phyloP scores from a whole-genome alignment of 2,329 filamentous ascomycete species.

The Simplicillium aogashimaense region DNA sequence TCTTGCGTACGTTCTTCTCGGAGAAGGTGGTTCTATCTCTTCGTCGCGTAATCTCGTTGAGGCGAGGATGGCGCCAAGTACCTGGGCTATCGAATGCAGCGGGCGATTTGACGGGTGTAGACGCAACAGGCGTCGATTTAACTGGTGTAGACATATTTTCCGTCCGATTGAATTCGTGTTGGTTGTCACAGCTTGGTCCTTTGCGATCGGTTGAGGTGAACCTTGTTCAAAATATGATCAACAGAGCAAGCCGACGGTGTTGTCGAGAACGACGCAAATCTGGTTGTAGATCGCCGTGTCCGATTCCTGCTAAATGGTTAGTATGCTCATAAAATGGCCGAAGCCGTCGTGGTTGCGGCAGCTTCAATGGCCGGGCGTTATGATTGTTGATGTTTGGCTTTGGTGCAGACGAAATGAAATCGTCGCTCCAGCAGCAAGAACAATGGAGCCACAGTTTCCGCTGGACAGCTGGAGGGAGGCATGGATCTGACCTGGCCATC shows the following conservation, averaged over 20 bases:
- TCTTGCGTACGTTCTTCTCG: conserved; percentile 61
- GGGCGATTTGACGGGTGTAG: conserved; percentile 21
- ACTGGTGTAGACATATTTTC: conserved; percentile 19
- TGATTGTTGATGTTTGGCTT: conserved; percentile 21
- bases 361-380: conserved; percentile 13
- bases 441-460: conserved; percentile 7
- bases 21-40: conserved; percentile 72
- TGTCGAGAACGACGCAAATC: conserved; percentile 5
- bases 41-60: conserved; percentile 77
- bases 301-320: conserved; percentile 12
- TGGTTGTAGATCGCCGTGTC: neutral
- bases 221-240: too few species aligned
- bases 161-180: conserved; percentile 1
- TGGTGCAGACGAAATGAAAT: too few species aligned
- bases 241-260: neutral
- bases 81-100: conserved; percentile 50
- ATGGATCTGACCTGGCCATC: too few species aligned
- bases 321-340: conserved; percentile 18
- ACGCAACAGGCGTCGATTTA: conserved; percentile 30
- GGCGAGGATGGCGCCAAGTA: conserved; percentile 81
- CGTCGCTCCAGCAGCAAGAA: conserved; percentile 10
- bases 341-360: conserved; percentile 19
- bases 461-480: too few species aligned
- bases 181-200: too few species aligned
- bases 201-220: too few species aligned